A percentile compares a stretch with the other conserved stretches of the same genome.
Evolutionary conservation across 2,329 filamentous ascomycete genomes (phyloP).

Genomic region (Colletotrichum incanum): DNA sequence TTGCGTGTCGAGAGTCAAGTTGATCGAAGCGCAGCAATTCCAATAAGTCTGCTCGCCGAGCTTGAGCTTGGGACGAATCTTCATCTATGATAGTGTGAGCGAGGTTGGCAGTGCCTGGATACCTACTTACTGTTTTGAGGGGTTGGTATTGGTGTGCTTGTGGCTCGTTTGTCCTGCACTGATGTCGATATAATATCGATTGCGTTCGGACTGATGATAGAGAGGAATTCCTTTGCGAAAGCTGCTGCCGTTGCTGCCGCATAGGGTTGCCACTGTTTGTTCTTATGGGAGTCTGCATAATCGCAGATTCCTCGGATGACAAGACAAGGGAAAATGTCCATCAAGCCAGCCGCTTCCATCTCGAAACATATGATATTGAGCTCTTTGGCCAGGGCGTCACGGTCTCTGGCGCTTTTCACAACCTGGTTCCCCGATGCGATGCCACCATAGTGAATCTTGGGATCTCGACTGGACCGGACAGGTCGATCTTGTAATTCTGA

Average conservation of each 20-base stretch:
- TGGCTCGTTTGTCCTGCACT: background rate
- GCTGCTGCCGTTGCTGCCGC: constrained; percentile 53
- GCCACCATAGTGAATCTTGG: constrained; percentile 38
- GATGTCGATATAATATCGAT: too few species aligned
- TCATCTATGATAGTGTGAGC: background rate
- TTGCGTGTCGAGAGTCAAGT: constrained; percentile 55
- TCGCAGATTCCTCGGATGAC: constrained; percentile 56
- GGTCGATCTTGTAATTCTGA: background rate
- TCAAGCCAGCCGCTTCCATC: constrained; percentile 49
- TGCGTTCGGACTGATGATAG: background rate
- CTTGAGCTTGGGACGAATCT: background rate
- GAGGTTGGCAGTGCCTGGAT: too few species aligned
- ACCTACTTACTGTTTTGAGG: background rate
- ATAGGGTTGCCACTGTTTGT: constrained; percentile 54
- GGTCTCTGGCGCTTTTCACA: constrained; percentile 17
- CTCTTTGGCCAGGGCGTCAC: constrained; percentile 49
- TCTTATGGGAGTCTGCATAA: constrained; percentile 58
- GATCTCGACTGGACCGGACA: background rate
- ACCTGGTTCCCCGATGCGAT: constrained; percentile 45
- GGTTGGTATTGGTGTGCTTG: background rate
- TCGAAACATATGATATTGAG: constrained; percentile 46
- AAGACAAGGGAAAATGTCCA: constrained; percentile 49
- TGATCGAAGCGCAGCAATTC: constrained; percentile 56
- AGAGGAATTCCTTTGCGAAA: constrained; percentile 46
- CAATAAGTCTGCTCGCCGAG: constrained; percentile 40